These are phyloP conservation scores for Hyaloperonospora brassicae DNA, from an alignment of 352 stramenopile genomes.

Conservation along the genomic window DNA sequence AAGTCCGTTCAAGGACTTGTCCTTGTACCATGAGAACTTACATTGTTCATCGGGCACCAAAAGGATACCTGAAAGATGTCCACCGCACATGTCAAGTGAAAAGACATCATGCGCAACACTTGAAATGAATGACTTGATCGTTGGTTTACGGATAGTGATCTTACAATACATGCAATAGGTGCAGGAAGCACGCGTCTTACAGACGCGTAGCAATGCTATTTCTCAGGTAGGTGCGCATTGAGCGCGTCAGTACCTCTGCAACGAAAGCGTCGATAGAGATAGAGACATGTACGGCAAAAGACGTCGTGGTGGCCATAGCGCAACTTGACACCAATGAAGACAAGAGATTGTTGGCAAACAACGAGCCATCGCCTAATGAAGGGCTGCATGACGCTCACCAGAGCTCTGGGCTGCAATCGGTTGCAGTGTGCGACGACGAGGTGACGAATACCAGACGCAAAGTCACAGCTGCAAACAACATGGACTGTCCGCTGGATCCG, in stretches of 20 bases:
- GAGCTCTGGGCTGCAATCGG: slow-evolving; percentile 4
- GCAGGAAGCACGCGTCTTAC: too few species aligned
- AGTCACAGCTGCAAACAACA: slow-evolving; percentile 1
- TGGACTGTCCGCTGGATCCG: slow-evolving; percentile 2
- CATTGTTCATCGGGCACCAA: too few species aligned
- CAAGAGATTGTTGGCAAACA: not conserved
- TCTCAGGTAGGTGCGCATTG: too few species aligned
- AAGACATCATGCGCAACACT: too few species aligned
- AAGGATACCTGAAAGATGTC: too few species aligned
- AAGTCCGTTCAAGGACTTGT: too few species aligned
- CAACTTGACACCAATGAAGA: not conserved
- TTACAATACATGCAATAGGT: too few species aligned
- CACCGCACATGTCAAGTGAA: too few species aligned
- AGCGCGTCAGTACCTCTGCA: not conserved
- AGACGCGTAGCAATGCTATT: too few species aligned
- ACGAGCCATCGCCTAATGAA: slow-evolving; percentile 1
- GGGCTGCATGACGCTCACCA: slow-evolving; percentile 1
- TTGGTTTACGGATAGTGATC: too few species aligned
- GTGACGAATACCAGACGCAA: slow-evolving; percentile 2
- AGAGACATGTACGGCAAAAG: not conserved
- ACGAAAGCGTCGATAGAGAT: not conserved
- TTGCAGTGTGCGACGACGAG: slow-evolving; percentile 2
- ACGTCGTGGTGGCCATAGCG: not conserved
- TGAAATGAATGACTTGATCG: too few species aligned
- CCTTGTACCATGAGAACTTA: too few species aligned